Evolutionary conservation across 2,329 filamentous ascomycete genomes (phyloP).

Genomic region (Neonectria punicea): DNA sequence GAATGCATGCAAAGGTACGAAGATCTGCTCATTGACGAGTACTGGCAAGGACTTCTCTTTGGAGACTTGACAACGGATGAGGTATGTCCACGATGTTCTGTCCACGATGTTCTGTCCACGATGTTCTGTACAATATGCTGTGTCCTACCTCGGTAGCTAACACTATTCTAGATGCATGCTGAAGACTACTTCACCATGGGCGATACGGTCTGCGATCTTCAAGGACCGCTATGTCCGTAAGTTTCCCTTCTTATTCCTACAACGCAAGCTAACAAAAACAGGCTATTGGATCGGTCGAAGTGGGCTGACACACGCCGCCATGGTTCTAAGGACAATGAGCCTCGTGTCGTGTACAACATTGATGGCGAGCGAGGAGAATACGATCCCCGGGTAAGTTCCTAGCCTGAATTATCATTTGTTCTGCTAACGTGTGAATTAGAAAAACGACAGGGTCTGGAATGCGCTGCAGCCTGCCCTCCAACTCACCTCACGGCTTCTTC

Average conservation of each 20-base stretch:
- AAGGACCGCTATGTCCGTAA: constrained; percentile 39
- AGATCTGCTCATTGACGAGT: constrained; percentile 42
- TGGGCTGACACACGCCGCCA: constrained; percentile 23
- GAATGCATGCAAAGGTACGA: constrained; percentile 37
- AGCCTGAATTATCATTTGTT: not conserved
- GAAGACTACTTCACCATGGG: constrained; percentile 39
- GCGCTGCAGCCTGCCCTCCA: constrained; percentile 44
- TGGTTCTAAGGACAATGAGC: not conserved
- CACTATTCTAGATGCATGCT: constrained; percentile 33
- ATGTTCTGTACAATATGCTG: not conserved
- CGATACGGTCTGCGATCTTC: constrained; percentile 24
- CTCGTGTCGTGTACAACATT: constrained; percentile 35
- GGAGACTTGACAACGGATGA: constrained; percentile 47
- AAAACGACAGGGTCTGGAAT: constrained; percentile 44
- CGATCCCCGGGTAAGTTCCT: constrained; percentile 35
- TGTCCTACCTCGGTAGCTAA: not conserved
- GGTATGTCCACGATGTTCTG: constrained; percentile 21
- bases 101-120: too few relatives aligned
- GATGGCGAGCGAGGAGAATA: constrained; percentile 38
- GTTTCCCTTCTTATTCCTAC: not conserved
- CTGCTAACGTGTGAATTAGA: constrained; percentile 6
- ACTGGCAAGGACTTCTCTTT: constrained; percentile 46
- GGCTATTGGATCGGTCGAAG: constrained; percentile 24
- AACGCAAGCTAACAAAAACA: constrained; percentile 13
- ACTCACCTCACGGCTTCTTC: constrained; percentile 40